Evolutionary conservation across 169 alveolate species (phyloP).

Genomic region (Sarcocystis neurona): DNA sequence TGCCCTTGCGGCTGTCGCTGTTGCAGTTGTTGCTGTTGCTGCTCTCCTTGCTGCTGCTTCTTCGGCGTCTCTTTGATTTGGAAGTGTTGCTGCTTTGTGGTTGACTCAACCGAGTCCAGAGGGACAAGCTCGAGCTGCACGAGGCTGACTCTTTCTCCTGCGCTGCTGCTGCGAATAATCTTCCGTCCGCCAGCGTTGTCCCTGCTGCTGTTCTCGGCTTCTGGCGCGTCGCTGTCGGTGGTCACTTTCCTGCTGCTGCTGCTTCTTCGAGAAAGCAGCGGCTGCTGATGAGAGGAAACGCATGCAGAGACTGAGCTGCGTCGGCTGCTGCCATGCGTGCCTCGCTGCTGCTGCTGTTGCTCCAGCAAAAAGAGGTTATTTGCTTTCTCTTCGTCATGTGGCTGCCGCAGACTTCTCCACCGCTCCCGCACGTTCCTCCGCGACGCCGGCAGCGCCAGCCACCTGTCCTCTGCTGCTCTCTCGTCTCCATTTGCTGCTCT

Average conservation of each 20-base stretch:
- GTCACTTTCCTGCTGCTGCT: neutral
- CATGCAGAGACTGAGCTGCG: too few relatives aligned
- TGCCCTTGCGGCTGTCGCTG: conserved; percentile 46
- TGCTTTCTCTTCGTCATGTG: too few relatives aligned
- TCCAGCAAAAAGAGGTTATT: too few relatives aligned
- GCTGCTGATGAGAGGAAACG: too few relatives aligned
- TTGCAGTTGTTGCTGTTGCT: conserved; percentile 1
- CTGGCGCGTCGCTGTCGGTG: neutral
- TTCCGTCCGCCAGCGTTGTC: neutral
- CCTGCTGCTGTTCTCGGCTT: neutral
- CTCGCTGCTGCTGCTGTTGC: conserved; percentile 7
- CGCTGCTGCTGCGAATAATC: neutral
- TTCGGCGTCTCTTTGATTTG: neutral
- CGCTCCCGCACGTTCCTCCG: too few relatives aligned
- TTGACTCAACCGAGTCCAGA: too few relatives aligned
- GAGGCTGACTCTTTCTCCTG: neutral
- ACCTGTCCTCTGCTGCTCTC: too few relatives aligned
- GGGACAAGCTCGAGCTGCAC: too few relatives aligned
- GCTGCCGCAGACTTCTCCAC: too few relatives aligned
- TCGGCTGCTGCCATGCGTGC: neutral
- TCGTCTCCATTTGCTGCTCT: too few relatives aligned
- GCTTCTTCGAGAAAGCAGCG: too few relatives aligned
- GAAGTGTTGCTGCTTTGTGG: conserved; percentile 1
- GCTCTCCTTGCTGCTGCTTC: conserved; percentile 29
- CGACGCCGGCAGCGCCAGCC: too few relatives aligned